Conservation (phyloP, 768 basidiomycete genomes). For the Trametes gibbosa region DNA sequence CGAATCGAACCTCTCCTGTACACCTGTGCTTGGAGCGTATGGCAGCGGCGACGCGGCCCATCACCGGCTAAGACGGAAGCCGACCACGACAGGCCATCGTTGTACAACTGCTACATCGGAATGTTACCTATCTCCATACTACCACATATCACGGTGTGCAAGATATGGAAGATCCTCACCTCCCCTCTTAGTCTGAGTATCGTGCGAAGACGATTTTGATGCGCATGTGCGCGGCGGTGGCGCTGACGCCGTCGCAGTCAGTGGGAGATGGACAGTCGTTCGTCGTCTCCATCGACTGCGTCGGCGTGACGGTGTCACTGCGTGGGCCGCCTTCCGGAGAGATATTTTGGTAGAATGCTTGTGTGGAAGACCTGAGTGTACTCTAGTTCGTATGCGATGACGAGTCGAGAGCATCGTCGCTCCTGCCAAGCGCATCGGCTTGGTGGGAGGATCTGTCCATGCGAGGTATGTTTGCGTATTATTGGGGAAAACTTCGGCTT, state of each 20-base stretch:
- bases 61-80: too few species aligned
- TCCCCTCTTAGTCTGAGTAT: background rate
- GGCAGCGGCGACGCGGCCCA: background rate
- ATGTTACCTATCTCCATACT: background rate
- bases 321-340: background rate
- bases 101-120: too few species aligned
- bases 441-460: constrained; percentile 14
- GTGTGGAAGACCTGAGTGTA: background rate
- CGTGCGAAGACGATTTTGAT: background rate
- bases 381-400: background rate
- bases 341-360: background rate
- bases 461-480: constrained; percentile 9
- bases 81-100: too few species aligned
- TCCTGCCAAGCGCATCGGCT: constrained; percentile 1
- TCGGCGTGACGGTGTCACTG: background rate
- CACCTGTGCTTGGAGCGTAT: background rate
- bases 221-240: background rate
- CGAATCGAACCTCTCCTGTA: background rate
- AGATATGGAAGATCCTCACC: background rate
- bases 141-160: background rate
- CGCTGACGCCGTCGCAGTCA: background rate
- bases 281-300: background rate
- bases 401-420: background rate
- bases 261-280: background rate
- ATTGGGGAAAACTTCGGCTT: constrained; percentile 16